Evolutionary conservation across 2,329 filamentous ascomycete species (phyloP).

Genomic region (Dichotomopilus funicola): DNA sequence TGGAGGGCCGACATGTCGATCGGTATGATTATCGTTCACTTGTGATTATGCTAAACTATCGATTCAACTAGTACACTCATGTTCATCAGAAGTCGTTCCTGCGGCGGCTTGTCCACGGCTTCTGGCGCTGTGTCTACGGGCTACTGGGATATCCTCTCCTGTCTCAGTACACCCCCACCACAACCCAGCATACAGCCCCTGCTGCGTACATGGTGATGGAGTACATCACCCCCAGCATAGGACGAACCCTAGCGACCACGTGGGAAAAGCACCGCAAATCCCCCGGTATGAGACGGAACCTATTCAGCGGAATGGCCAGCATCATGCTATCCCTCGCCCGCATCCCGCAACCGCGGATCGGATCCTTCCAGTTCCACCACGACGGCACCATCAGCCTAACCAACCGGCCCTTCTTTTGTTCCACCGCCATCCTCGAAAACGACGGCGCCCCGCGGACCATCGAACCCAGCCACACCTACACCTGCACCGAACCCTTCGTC

Average conservation of each 20-base stretch:
- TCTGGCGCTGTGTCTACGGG: background rate
- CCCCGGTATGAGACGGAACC: constrained; percentile 21
- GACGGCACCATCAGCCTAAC: constrained; percentile 29
- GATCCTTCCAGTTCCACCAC: constrained; percentile 21
- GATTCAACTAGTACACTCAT: background rate
- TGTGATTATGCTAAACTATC: background rate
- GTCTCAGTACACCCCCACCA: background rate
- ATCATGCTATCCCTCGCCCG: constrained; percentile 28
- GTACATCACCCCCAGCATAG: constrained; percentile 19
- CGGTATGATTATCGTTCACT: too few relatives aligned
- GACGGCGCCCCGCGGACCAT: constrained; percentile 29
- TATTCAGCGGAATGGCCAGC: constrained; percentile 27
- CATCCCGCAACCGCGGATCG: constrained; percentile 26
- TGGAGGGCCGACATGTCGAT: too few relatives aligned
- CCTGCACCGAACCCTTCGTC: constrained; percentile 25
- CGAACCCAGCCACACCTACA: constrained; percentile 27
- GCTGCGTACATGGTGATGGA: constrained; percentile 26
- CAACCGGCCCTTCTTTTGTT: constrained; percentile 32
- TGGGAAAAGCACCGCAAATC: constrained; percentile 22
- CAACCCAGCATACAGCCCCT: background rate
- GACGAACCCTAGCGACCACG: constrained; percentile 27
- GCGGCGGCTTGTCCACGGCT: background rate
- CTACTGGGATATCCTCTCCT: background rate
- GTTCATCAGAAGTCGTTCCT: background rate
- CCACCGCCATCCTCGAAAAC: constrained; percentile 29